Percentiles rank a stretch among this genome's conserved stretches.
These are phyloP conservation scores for Saitozyma podzolica DNA, from an alignment of 768 basidiomycete species.

Conservation along the genomic window DNA sequence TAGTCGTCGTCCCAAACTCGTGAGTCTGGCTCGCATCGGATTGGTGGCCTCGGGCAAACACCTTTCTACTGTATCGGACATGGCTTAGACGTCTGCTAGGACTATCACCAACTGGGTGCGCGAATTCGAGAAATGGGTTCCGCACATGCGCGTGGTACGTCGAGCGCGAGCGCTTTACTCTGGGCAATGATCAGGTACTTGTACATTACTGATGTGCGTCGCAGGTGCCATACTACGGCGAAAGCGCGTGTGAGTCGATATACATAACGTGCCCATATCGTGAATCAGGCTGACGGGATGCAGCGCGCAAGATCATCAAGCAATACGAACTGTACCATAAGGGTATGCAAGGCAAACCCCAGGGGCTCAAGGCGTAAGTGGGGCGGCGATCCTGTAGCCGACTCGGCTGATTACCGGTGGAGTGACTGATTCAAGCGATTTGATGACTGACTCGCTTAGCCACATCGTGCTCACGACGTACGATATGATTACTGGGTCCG, in stretches of 20 bases:
- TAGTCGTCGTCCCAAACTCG: conserved; percentile 94
- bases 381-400: not conserved
- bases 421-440: too few relatives aligned
- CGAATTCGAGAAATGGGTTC: conserved; percentile 79
- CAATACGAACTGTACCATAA: conserved; percentile 75
- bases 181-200: not conserved
- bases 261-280: conserved; percentile 55
- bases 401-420: not conserved
- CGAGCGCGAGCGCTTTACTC: not conserved
- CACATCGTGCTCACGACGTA: conserved; percentile 94
- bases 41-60: too few relatives aligned
- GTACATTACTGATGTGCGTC: not conserved
- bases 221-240: conserved; percentile 63
- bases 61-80: not conserved
- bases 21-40: conserved; percentile 14
- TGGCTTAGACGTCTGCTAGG: conserved; percentile 1
- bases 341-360: conserved; percentile 48
- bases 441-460: conserved; percentile 51
- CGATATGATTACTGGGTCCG: conserved; percentile 71
- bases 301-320: conserved; percentile 72
- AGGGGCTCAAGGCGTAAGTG: conserved; percentile 50
- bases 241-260: conserved; percentile 69
- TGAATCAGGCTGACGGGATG: not conserved
- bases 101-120: conserved; percentile 91
- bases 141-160: conserved; percentile 58